Evolutionary conservation across 805 yeast genomes (phyloP), one percentile per base, ranked within the genome.

Genomic region (Spathaspora boniae): DNA sequence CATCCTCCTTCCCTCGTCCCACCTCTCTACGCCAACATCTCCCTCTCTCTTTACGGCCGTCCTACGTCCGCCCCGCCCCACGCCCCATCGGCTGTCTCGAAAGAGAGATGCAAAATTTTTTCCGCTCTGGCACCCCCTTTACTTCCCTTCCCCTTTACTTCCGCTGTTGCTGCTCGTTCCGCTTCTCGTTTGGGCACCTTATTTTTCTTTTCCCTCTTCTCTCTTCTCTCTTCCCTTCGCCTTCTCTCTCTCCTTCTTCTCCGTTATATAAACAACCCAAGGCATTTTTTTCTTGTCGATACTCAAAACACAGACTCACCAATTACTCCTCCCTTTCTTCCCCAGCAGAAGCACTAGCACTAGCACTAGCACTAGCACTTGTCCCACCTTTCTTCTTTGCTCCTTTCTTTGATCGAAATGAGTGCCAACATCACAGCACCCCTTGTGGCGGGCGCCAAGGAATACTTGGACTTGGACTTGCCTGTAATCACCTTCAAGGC

Each of bases 401-500:
- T 22, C 11, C 33, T 17, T 30, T 30, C 14, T n/a, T 16, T 5
- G 12, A 30, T 30, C 9, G 24, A 17, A 6, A 42, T 42, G 46
- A 29, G 36, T 31, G 33, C 33, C 14, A 43, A 36, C 15, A 22
- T 22, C 19, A 36, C 43, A 9, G 8, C 30, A 25, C 41, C 41
- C n/a, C 16, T 33, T 23, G 30, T 30, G 33, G 31, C 20, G 31
- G 19, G 11, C 29, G 34, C 37, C 15, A 34, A 34, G 24, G 34
- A 8, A 9, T 29, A 26, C 23, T 34, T 15, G 33, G 37, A 17
- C 41, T 38, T 26, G 22, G 35, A 23, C 12, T 26, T 15, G 15
- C 8, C 17, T 8, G 27, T 41, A 24, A 23, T 37, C 16, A 34
- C 33, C n/a, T 29, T 42, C 11, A 39, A 29, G 16, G 56, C 50